Evolutionary conservation across 2,329 filamentous ascomycete genomes (phyloP), one percentile per base, ranked within the genome.

Genomic region (Penicillium sp.): DNA sequence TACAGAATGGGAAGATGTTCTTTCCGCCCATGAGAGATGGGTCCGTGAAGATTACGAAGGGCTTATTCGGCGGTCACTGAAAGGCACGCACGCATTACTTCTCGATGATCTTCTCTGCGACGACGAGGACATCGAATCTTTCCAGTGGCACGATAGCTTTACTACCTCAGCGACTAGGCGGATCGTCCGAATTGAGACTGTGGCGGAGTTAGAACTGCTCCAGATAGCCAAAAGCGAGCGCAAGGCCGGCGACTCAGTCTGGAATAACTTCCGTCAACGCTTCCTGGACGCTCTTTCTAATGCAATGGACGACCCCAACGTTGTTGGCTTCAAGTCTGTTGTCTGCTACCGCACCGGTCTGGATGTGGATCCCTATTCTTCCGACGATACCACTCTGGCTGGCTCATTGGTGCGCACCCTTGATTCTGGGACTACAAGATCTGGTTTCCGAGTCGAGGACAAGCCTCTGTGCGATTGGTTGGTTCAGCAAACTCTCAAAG

Each of bases 261-360:
- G 59, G 63, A 55, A 48, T 18, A 42, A 40, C 54, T 77, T 64
- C 61, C 68, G 60, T 2, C 24, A 57, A 34, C 49, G 56, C 0
- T 76, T 75, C 38, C 64, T 67, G 10, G 55, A 62, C 3, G 61
- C 78, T 22, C 86, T 94, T 34, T 67, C 75, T 10, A 71, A 78
- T 1, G 81, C 84, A 2, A 78, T 92, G 24, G 75, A 79, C 0
- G 86, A 94, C 65, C 75, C 83, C 0, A 81, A 86, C 16, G 86
- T 95, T 2, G 89, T 85, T 1, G 91, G 83, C 2, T 95, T 95
- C 81, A 94, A 95, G 71, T 90, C 86, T 1, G 85, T 92, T 46
- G 84, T 95, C 52, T 93, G 90, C 73, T 94, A 94, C 69, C 83
- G 90, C 13, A 90, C 86, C 0, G 91, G 91, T 0, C 77, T 92